Conservation (phyloP, 2,329 filamentous ascomycete genomes). For the Trichoderma hamatum region DNA sequence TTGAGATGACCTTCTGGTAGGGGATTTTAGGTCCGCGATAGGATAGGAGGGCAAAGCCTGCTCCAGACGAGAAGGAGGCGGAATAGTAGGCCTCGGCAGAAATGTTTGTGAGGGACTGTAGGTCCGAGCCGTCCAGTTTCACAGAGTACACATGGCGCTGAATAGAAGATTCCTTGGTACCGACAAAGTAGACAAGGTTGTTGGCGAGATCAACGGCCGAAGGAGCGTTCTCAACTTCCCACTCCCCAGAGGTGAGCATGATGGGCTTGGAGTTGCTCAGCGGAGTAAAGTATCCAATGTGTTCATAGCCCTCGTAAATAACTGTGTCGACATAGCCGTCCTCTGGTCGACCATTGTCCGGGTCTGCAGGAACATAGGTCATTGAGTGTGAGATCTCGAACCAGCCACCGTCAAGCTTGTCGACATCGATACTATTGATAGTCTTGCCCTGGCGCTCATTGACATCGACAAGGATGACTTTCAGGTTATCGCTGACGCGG, state of each 20-base stretch:
- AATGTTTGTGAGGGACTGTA: conserved; percentile 74
- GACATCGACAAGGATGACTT: conserved; percentile 84
- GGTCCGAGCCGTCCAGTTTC: conserved; percentile 74
- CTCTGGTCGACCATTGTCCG: conserved; percentile 70
- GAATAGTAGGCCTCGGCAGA: conserved; percentile 75
- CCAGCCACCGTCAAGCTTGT: conserved; percentile 91
- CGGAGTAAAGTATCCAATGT: conserved; percentile 90
- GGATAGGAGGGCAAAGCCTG: conserved; percentile 80
- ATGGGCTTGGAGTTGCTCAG: conserved; percentile 80
- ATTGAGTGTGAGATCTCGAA: conserved; percentile 91
- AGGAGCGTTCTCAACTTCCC: conserved; percentile 88
- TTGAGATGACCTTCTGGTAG: conserved; percentile 88
- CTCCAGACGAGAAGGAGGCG: conserved; percentile 80
- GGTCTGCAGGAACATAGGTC: conserved; percentile 82
- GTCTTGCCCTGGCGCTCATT: conserved; percentile 71
- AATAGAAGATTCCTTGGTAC: conserved; percentile 83
- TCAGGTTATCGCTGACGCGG: conserved; percentile 87
- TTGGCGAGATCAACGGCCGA: conserved; percentile 81
- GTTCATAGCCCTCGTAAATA: conserved; percentile 83
- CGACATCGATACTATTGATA: conserved; percentile 77
- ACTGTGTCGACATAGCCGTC: conserved; percentile 95
- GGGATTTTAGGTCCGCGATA: conserved; percentile 86
- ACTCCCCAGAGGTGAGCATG: conserved; percentile 83
- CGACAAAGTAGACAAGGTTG: conserved; percentile 88
- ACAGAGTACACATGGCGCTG: conserved; percentile 93